Percentiles rank a stretch among this genome's conserved stretches.
These are phyloP conservation scores for Umbelopsis sp. DNA, from an alignment of 192 early-diverging fungal species.

Conservation along the genomic window DNA sequence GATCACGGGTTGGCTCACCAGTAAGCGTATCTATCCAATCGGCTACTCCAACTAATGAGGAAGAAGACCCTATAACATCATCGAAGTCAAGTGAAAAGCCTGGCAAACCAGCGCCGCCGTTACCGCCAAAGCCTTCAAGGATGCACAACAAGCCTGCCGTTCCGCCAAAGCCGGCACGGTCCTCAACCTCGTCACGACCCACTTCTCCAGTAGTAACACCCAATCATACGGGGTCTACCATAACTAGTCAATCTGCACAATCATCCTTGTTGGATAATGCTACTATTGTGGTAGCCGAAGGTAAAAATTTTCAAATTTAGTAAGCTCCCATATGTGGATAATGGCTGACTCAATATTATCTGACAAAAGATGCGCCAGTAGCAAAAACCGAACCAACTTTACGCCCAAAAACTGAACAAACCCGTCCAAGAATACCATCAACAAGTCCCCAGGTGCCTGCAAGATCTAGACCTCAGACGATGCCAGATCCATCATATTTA, in stretches of 20 bases:
- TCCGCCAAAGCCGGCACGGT: constrained; percentile 58
- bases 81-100: constrained; percentile 26
- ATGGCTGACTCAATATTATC: constrained; percentile 6
- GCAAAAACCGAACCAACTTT: neutral
- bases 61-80: constrained; percentile 12
- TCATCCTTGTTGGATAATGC: neutral
- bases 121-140: constrained; percentile 59
- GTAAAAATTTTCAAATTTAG: constrained; percentile 18
- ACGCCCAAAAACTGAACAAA: neutral
- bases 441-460: neutral
- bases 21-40: constrained; percentile 6
- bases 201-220: constrained; percentile 20
- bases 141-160: constrained; percentile 53
- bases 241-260: neutral
- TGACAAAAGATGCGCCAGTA: no score
- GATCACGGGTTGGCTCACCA: constrained; percentile 24
- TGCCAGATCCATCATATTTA: neutral
- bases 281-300: neutral
- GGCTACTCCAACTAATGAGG: constrained; percentile 1
- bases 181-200: constrained; percentile 1
- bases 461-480: neutral
- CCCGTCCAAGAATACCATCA: neutral
- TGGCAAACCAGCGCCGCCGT: constrained; percentile 35
- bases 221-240: neutral
- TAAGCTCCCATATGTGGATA: constrained; percentile 18